Evolutionary conservation across 257 asterid species (phyloP).

Genomic region (Parsonsia alboflavescens): DNA sequence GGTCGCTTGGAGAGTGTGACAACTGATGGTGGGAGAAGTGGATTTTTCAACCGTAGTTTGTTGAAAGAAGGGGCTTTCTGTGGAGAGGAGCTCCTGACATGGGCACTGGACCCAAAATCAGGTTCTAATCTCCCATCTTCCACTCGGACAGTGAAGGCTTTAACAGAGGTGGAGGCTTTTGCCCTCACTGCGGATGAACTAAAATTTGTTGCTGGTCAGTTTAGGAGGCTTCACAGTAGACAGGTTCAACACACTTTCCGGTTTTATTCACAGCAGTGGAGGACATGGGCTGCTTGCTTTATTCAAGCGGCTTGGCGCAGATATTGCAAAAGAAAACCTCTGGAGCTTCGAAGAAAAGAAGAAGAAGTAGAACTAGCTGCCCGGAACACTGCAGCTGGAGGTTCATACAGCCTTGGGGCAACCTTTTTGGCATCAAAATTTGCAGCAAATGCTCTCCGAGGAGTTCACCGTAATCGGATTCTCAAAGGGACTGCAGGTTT

Average conservation of each 20-base stretch:
- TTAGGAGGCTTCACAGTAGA: conserved; percentile 92
- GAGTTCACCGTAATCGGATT: conserved; percentile 83
- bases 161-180: conserved; percentile 83
- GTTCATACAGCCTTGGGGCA: conserved; percentile 72
- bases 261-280: conserved; percentile 97
- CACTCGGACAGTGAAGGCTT: conserved; percentile 85
- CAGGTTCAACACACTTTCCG: conserved; percentile 99
- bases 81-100: conserved; percentile 95
- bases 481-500: conserved; percentile 66
- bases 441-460: conserved; percentile 84
- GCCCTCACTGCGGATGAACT: conserved; percentile 85
- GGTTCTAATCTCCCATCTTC: conserved; percentile 92
- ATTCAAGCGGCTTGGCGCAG: conserved; percentile 98
- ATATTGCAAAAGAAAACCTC: conserved; percentile 64
- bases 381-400: conserved; percentile 32
- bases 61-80: conserved; percentile 92
- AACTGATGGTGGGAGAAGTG: conserved; percentile 98
- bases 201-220: conserved; percentile 90
- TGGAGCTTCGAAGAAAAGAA: conserved; percentile 68
- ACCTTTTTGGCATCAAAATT: conserved; percentile 78
- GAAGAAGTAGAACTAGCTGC: conserved; percentile 54
- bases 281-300: conserved; percentile 97
- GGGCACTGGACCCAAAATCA: conserved; percentile 94
- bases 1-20: conserved; percentile 97
- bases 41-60: conserved; percentile 83